These are phyloP conservation scores for Cavenderia fasciculata DNA, from an alignment of 78 protist genomes.

Conservation along the genomic window DNA sequence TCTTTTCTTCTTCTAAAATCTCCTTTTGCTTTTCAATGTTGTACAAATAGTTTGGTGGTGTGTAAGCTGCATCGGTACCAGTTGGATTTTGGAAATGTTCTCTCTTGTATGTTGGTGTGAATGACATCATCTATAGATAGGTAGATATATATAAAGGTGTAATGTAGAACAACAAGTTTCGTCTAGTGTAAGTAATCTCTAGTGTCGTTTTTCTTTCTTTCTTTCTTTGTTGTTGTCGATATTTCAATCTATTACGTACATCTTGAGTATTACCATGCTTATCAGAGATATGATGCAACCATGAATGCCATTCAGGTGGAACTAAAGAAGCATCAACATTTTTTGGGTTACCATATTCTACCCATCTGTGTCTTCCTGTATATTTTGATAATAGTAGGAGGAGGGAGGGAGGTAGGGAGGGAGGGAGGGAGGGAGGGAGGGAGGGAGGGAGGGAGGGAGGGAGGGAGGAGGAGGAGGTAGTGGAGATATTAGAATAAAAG, in stretches of 20 bases:
- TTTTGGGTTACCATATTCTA: conserved; percentile 31
- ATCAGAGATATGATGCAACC: conserved; percentile 59
- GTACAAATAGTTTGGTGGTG: conserved; percentile 67
- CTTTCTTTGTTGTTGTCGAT: not conserved
- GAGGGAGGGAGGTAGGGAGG: too few relatives aligned
- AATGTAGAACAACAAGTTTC: not conserved
- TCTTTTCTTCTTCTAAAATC: conserved; percentile 18
- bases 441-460: too few relatives aligned
- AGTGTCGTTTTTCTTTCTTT: not conserved
- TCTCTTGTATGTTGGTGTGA: conserved; percentile 65
- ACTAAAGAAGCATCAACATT: conserved; percentile 27
- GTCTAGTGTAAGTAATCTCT: not conserved
- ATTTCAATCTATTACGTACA: not conserved
- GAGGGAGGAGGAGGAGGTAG: too few relatives aligned
- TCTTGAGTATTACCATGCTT: conserved; percentile 32
- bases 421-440: too few relatives aligned
- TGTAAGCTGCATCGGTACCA: conserved; percentile 71
- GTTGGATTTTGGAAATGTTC: conserved; percentile 67
- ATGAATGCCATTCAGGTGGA: conserved; percentile 69
- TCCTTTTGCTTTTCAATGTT: conserved; percentile 56
- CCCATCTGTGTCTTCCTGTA: conserved; percentile 74
- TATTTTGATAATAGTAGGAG: too few relatives aligned
- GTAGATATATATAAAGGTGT: not conserved
- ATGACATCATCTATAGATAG: conserved; percentile 3
- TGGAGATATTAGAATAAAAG: too few relatives aligned